Conservation (phyloP, 2,329 filamentous ascomycete species). For the Conoideocrella luteorostrata region DNA sequence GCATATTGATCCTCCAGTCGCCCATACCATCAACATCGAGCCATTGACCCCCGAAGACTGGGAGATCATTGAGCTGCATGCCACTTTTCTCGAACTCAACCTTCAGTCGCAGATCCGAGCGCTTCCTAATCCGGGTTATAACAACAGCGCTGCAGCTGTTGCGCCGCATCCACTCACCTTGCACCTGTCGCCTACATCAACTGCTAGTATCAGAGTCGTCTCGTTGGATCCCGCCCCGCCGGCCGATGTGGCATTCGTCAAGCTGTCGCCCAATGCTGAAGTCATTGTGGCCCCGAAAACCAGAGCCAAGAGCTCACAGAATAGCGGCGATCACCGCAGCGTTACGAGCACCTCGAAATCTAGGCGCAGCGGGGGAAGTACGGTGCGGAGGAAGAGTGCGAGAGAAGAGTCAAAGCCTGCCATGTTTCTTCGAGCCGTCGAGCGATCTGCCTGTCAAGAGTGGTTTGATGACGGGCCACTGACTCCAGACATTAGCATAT, state of each 20-base stretch:
- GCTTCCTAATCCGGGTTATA: conserved; percentile 75
- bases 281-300: conserved; percentile 96
- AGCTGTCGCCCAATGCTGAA: conserved; percentile 89
- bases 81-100: conserved; percentile 90
- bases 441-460: conserved; percentile 60
- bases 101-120: conserved; percentile 88
- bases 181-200: conserved; percentile 91
- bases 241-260: conserved; percentile 70
- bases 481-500: conserved; percentile 61
- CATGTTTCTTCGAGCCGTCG: conserved; percentile 75
- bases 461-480: conserved; percentile 69
- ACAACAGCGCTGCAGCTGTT: conserved; percentile 41
- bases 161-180: conserved; percentile 76
- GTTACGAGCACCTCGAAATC: conserved; percentile 73
- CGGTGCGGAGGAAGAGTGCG: conserved; percentile 47
- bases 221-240: conserved; percentile 72
- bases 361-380: conserved; percentile 72
- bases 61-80: conserved; percentile 98
- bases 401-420: conserved; percentile 62
- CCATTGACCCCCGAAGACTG: conserved; percentile 92
- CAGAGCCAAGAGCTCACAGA: conserved; percentile 61
- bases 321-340: conserved; percentile 69
- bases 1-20: conserved; percentile 83
- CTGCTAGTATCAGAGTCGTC: conserved; percentile 81
- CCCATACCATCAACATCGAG: conserved; percentile 94